phyloP scores from a whole-genome alignment of 441 rosid genomes.

The Gossypium trilobum region DNA sequence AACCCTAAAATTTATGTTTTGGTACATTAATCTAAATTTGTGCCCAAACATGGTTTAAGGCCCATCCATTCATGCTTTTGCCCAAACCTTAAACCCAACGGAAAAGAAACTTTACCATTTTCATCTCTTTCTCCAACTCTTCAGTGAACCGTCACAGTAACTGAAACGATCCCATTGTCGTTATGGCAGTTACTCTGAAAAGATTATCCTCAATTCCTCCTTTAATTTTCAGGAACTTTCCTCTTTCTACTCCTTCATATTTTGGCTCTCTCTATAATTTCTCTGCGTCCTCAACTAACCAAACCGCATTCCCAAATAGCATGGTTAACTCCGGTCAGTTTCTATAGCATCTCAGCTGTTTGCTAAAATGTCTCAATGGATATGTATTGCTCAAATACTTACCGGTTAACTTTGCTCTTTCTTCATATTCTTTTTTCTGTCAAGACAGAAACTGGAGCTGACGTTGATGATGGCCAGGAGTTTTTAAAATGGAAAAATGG shows the following conservation, averaged over 20 bases:
- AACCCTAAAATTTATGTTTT: too few species aligned
- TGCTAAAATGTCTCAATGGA: constrained; percentile 11
- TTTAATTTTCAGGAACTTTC: not conserved
- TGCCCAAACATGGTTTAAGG: not conserved
- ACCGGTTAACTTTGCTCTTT: not conserved
- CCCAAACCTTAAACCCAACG: not conserved
- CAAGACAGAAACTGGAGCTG: constrained; percentile 22
- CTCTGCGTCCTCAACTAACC: not conserved
- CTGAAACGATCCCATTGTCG: not conserved
- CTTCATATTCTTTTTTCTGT: not conserved
- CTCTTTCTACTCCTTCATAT: not conserved
- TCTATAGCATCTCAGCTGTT: not conserved
- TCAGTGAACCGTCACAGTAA: not conserved
- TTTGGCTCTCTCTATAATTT: not conserved
- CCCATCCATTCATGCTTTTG: not conserved
- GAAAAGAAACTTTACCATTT: not conserved
- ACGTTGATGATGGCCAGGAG: constrained; percentile 14
- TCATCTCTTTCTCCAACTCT: not conserved
- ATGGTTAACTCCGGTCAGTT: not conserved
- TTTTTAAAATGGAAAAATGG: constrained; percentile 46
- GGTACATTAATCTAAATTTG: too few species aligned
- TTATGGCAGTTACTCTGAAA: constrained; percentile 14
- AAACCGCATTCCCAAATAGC: not conserved
- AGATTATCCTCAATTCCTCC: not conserved
- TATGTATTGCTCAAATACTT: not conserved